Conservation (phyloP, 345 rosid genomes). For the Populus ilicifolia region DNA sequence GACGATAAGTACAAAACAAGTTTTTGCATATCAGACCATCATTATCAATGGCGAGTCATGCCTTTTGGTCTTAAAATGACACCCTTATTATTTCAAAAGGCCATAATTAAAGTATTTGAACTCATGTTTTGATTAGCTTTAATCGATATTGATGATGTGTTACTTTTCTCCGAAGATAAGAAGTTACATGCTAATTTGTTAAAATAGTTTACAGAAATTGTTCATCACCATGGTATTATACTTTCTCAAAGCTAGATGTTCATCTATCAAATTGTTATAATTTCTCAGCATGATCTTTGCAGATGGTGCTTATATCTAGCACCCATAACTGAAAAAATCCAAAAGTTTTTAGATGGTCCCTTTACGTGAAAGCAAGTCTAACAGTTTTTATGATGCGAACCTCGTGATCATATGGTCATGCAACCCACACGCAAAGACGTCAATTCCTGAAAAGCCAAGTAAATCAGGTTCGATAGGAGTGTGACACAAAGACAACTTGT, state of each 20-base stretch:
- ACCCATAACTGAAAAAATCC: background rate
- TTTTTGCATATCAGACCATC: background rate
- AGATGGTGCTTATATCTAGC: background rate
- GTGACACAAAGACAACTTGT: too few relatives aligned
- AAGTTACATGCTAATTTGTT: background rate
- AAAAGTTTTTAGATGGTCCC: background rate
- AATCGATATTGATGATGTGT: background rate
- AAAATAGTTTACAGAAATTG: background rate
- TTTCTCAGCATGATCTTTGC: background rate
- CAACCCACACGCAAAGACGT: too few relatives aligned
- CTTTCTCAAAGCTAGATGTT: background rate
- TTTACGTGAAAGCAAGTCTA: background rate
- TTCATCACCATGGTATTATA: background rate
- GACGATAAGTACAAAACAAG: background rate
- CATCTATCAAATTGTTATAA: too few relatives aligned
- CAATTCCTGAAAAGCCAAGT: too few relatives aligned
- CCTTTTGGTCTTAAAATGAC: background rate
- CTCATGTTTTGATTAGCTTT: background rate
- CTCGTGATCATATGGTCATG: too few relatives aligned
- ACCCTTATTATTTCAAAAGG: background rate
- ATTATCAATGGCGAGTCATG: background rate
- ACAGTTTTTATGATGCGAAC: too few relatives aligned
- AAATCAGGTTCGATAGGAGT: too few relatives aligned
- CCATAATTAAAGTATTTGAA: background rate
- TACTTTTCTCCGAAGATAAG: background rate